These are phyloP conservation scores for Colletotrichum abscissum DNA, from an alignment of 2,329 filamentous ascomycete genomes.

Conservation along the genomic window DNA sequence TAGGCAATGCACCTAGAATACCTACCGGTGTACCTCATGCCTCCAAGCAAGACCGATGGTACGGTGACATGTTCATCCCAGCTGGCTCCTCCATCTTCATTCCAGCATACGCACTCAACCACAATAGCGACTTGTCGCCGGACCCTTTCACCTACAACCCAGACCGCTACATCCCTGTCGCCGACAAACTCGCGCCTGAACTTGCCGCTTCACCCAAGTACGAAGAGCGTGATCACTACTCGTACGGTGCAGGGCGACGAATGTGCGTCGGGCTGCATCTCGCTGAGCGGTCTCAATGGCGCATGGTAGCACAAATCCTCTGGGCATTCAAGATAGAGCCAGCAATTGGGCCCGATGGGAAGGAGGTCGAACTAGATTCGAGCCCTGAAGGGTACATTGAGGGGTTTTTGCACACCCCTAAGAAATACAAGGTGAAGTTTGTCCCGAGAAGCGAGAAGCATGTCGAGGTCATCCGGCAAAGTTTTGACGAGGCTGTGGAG, in stretches of 20 bases:
- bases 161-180: constrained; percentile 39
- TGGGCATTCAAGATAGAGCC: constrained; percentile 55
- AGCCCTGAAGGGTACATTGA: constrained; percentile 14
- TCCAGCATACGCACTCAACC: constrained; percentile 49
- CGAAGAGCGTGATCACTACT: constrained; percentile 53
- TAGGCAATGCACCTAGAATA: background rate
- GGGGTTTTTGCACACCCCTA: constrained; percentile 1
- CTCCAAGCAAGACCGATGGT: constrained; percentile 46
- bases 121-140: constrained; percentile 39
- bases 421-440: constrained; percentile 16
- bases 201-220: constrained; percentile 41
- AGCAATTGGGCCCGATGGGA: background rate
- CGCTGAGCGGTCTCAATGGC: constrained; percentile 56
- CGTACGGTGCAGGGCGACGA: constrained; percentile 58
- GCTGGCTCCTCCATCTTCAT: constrained; percentile 51
- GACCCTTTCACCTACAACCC: constrained; percentile 46
- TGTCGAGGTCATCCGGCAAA: background rate
- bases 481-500: background rate
- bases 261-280: constrained; percentile 62
- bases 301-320: constrained; percentile 51
- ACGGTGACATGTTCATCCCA: constrained; percentile 53
- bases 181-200: constrained; percentile 42
- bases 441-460: constrained; percentile 17
- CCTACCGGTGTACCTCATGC: constrained; percentile 11
- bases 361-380: background rate